Conservation (phyloP, 2,329 filamentous ascomycete genomes). For the Colletotrichum tropicicola region DNA sequence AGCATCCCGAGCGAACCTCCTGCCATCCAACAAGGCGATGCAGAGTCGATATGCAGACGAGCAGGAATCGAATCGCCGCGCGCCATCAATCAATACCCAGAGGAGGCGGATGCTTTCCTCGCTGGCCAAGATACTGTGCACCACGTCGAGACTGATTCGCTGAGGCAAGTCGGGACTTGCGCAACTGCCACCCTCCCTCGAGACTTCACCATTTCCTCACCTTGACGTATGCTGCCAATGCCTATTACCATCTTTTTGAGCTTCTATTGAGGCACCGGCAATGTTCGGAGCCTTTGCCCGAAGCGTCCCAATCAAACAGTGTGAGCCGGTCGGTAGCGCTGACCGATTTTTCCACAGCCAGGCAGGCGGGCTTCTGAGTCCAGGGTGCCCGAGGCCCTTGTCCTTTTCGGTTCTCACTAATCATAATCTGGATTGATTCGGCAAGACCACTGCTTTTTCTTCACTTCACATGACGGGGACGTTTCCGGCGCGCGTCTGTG, state of each 20-base stretch:
- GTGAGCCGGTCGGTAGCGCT: not conserved
- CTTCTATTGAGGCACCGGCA: slow-evolving; percentile 1
- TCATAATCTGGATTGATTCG: not conserved
- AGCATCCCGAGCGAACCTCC: not conserved
- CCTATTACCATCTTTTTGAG: not conserved
- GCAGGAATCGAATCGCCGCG: slow-evolving; percentile 8
- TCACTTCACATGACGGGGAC: slow-evolving; percentile 9
- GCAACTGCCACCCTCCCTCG: slow-evolving; percentile 2
- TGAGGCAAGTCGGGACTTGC: slow-evolving; percentile 6
- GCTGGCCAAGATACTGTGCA: not conserved
- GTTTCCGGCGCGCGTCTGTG: not conserved
- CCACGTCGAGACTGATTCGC: slow-evolving; percentile 1
- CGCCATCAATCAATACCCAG: not conserved
- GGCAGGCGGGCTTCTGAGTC: not conserved
- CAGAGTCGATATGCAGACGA: not conserved
- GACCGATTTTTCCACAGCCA: not conserved
- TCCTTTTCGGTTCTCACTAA: not conserved
- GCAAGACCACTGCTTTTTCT: not conserved
- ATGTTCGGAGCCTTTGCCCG: slow-evolving; percentile 12
- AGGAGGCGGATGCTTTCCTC: not conserved
- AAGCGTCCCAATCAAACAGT: slow-evolving; percentile 22
- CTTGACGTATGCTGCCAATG: slow-evolving; percentile 12
- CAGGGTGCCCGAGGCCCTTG: not conserved
- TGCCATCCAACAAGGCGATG: slow-evolving; percentile 4
- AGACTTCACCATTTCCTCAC: slow-evolving; percentile 15